Evolutionary conservation across 345 rosid genomes (phyloP).

Genomic region (Eucalyptus sp.): DNA sequence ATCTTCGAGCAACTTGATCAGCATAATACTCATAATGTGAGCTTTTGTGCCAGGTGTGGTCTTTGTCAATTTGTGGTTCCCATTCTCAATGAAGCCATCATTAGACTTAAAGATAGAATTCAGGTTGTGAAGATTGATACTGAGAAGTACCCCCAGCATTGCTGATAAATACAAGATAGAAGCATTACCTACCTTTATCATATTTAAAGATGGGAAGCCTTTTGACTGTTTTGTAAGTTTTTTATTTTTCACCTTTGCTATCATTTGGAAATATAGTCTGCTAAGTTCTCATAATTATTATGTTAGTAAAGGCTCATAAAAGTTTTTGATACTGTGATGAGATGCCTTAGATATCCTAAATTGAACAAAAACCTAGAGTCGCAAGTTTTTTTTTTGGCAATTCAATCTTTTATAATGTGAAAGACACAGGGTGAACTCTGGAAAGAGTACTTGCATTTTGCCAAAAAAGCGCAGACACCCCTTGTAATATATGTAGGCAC

Average conservation of each 20-base stretch:
- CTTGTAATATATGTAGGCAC: neutral
- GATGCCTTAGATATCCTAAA: neutral
- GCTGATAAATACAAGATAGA: constrained; percentile 61
- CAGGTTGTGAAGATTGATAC: constrained; percentile 77
- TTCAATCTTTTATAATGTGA: neutral
- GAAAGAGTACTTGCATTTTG: neutral
- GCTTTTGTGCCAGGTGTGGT: constrained; percentile 60
- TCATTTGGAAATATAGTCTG: neutral
- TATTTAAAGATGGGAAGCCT: too few relatives aligned
- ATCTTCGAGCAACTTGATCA: neutral
- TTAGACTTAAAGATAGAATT: constrained; percentile 46
- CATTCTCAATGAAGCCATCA: constrained; percentile 55
- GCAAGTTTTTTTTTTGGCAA: neutral
- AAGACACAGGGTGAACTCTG: neutral
- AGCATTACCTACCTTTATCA: constrained; percentile 78
- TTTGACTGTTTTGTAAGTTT: constrained; percentile 70
- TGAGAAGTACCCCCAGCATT: constrained; percentile 70
- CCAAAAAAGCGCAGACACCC: neutral
- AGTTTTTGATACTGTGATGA: neutral
- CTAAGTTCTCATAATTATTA: neutral
- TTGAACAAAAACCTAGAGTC: neutral
- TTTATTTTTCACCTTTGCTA: neutral
- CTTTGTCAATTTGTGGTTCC: constrained; percentile 92
- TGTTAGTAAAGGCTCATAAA: neutral
- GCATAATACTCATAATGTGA: neutral